Evolutionary conservation across 768 basidiomycete species (phyloP).

Genomic region (Pleurotus salmoneostramineus): DNA sequence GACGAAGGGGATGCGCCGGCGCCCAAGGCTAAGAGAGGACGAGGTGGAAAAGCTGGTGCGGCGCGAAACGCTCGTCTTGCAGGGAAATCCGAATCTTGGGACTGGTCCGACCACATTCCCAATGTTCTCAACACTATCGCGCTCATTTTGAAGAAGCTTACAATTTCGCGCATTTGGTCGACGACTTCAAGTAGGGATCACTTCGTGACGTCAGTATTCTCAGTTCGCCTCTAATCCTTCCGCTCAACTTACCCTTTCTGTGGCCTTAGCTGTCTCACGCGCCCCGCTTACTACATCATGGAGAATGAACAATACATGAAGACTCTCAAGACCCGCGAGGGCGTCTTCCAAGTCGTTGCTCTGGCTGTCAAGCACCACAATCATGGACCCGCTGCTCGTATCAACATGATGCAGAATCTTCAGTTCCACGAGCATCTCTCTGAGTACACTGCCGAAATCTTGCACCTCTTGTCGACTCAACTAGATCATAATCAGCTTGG

Average conservation of each 20-base stretch:
- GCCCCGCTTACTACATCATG: constrained; percentile 81
- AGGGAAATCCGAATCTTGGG: constrained; percentile 53
- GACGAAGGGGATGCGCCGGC: constrained; percentile 42
- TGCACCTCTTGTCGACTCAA: constrained; percentile 74
- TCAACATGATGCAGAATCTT: constrained; percentile 84
- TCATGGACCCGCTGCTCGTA: constrained; percentile 82
- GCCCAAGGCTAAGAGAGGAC: constrained; percentile 50
- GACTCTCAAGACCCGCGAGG: constrained; percentile 56
- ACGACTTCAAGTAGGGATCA: constrained; percentile 82
- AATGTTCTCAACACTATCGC: constrained; percentile 64
- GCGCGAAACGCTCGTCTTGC: constrained; percentile 30
- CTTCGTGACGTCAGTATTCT: constrained; percentile 68
- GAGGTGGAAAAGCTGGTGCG: constrained; percentile 51
- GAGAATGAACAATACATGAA: constrained; percentile 93
- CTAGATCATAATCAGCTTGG: constrained; percentile 88
- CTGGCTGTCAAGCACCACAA: constrained; percentile 88
- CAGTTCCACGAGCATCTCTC: constrained; percentile 94
- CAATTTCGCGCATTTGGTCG: constrained; percentile 83
- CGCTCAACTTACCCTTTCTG: neutral
- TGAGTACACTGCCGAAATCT: constrained; percentile 90
- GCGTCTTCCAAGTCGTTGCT: constrained; percentile 88
- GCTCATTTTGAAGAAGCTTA: constrained; percentile 59
- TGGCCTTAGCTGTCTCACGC: constrained; percentile 71
- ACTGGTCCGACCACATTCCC: constrained; percentile 78
- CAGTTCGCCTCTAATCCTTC: constrained; percentile 2